A percentile compares a stretch with the other conserved stretches of the same genome.
These are phyloP conservation scores for Boletus rubescentipes DNA, from an alignment of 768 basidiomycete species.

Conservation along the genomic window DNA sequence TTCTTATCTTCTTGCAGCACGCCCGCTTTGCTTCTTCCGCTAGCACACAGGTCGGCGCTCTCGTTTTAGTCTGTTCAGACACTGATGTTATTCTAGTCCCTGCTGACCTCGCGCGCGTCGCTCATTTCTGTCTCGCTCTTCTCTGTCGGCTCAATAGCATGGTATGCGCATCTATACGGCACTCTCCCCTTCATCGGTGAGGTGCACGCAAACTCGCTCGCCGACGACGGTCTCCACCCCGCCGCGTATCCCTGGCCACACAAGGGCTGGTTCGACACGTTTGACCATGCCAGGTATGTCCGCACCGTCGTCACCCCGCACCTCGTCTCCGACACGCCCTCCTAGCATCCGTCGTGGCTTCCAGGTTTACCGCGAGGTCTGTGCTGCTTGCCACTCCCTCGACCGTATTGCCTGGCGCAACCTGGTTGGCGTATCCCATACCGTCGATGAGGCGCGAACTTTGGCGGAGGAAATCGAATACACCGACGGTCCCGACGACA, in stretches of 20 bases:
- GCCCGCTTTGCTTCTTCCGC: slow-evolving; percentile 72
- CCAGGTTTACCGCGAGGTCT: slow-evolving; percentile 98
- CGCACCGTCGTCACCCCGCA: slow-evolving; percentile 10
- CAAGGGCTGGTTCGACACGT: slow-evolving; percentile 83
- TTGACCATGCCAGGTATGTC: slow-evolving; percentile 92
- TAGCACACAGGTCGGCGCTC: slow-evolving; percentile 61
- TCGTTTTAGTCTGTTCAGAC: neutral
- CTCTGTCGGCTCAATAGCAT: slow-evolving; percentile 87
- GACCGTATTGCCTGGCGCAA: slow-evolving; percentile 99
- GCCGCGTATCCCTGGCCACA: slow-evolving; percentile 88
- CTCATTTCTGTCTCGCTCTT: slow-evolving; percentile 73
- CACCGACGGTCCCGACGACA: slow-evolving; percentile 89
- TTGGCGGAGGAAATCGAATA: slow-evolving; percentile 99
- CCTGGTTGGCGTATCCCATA: slow-evolving; percentile 96
- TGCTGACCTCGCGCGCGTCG: slow-evolving; percentile 68
- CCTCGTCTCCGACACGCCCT: slow-evolving; percentile 9
- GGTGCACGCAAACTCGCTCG: slow-evolving; percentile 89
- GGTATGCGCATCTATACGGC: slow-evolving; percentile 96
- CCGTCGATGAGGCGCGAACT: slow-evolving; percentile 80
- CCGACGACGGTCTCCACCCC: slow-evolving; percentile 94
- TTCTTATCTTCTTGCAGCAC: slow-evolving; percentile 34
- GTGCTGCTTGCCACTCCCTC: slow-evolving; percentile 97
- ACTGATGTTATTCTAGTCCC: slow-evolving; percentile 42
- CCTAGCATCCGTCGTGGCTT: slow-evolving; percentile 90
- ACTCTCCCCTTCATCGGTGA: slow-evolving; percentile 85